These are phyloP conservation scores for Fusarium compactum DNA, from an alignment of 2,329 filamentous ascomycete species.

Conservation along the genomic window DNA sequence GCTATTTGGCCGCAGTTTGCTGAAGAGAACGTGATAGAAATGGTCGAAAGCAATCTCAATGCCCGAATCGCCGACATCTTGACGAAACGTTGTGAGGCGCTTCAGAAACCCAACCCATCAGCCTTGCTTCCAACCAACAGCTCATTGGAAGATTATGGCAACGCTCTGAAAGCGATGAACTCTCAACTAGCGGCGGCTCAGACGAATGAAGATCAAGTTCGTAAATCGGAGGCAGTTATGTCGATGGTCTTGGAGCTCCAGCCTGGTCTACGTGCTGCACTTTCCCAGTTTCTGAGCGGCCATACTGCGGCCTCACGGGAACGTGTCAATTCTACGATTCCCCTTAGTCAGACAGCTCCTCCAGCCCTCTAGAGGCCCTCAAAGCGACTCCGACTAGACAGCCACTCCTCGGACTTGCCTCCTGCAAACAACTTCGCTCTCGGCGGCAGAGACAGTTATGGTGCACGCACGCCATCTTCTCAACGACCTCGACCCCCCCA, in stretches of 20 bases:
- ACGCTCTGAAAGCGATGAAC: background rate
- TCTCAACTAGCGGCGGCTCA: background rate
- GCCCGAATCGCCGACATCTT: background rate
- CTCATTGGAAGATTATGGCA: background rate
- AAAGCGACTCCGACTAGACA: background rate
- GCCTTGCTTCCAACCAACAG: background rate
- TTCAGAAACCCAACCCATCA: background rate
- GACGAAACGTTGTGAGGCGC: constrained; percentile 7
- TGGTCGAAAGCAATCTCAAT: constrained; percentile 2
- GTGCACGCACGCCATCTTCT: background rate
- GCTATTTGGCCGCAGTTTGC: background rate
- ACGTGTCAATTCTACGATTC: background rate
- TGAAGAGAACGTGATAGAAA: background rate
- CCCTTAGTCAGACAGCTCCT: too few species aligned
- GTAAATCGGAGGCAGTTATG: constrained; percentile 29
- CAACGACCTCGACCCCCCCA: background rate
- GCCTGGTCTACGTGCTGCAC: background rate
- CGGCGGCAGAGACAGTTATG: background rate
- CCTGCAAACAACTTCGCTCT: background rate
- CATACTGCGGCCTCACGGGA: background rate
- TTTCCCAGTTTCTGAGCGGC: background rate
- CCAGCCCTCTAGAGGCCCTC: background rate
- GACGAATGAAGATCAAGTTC: background rate
- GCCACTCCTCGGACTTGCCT: background rate
- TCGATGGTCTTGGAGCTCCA: constrained; percentile 31